Evolutionary conservation across 2,329 filamentous ascomycete species (phyloP), one percentile per base, ranked within the genome.

Genomic region (Ceratocystiopsis brevicomis): DNA sequence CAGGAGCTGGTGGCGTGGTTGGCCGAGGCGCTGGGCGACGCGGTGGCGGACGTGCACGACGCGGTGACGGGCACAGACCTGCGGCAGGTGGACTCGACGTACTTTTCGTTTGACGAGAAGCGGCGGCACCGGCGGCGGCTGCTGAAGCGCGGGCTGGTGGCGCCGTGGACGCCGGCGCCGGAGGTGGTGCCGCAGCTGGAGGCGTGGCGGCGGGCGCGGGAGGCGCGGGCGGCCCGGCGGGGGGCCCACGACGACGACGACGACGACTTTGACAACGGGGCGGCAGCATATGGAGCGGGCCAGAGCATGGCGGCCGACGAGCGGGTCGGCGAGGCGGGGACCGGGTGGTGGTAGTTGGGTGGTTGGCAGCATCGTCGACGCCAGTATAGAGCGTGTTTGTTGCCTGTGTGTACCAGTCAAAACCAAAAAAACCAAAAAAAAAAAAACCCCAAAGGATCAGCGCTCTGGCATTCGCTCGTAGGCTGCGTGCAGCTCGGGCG

Each of bases 51-150:
- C 30, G 47, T 63, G 6, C 56, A 59, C 40, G 71, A 76, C 50
- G 57, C 57, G 45, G 53, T 59, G 8, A 60, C 59, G 25, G 65
- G 66, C 34, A 61, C 60, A 13, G 61, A 69, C 47, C 61, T 70
- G 33, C 60, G 59, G 3, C 54, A 61, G 10, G 56, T 62, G 11
- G 62, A 73, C 46, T 55, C 65, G 17, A 54, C 54, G 11, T 57
- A 55, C 17, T 64, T 71, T 46, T 59, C 62, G 37, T 63, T 65
- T 45, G 63, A 65, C 49, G 58, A 66, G 49, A 65, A 62, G 44
- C 62, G 66, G 36, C 62, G 65, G 44, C 63, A 69, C 49, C 57
- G 65, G 15, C 62, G 71, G n/a, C 61, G 71, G 33, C 54, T 73
- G 35, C 56, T 57, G 37, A 73, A 67, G 55, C 64, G 58, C 53